Percentiles rank a stretch among this genome's conserved stretches.
phyloP scores from a whole-genome alignment of 129 eudicot genomes.

The Cynara cardunculus region DNA sequence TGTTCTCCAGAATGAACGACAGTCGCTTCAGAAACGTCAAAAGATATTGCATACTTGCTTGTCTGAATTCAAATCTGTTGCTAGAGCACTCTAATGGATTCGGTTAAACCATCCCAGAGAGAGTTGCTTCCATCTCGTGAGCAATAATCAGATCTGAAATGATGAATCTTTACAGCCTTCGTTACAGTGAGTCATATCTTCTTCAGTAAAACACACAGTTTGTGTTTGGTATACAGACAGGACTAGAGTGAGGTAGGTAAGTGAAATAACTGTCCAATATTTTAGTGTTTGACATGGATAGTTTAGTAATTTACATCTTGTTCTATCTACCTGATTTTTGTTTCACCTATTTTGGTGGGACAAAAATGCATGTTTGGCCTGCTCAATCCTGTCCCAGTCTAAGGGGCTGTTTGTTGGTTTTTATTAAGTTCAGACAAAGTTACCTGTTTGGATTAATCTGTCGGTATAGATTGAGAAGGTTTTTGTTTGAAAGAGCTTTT shows the following conservation, averaged over 20 bases:
- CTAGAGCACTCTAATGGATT: constrained; percentile 51
- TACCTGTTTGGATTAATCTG: too few species aligned
- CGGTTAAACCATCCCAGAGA: not conserved
- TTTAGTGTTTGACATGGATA: not conserved
- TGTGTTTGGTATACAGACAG: too few species aligned
- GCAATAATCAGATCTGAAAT: not conserved
- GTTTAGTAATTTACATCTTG: not conserved
- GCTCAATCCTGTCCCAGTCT: too few species aligned
- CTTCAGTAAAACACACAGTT: not conserved
- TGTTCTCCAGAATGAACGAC: constrained; percentile 50
- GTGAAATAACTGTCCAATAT: too few species aligned
- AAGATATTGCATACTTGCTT: constrained; percentile 76
- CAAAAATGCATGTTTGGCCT: not conserved
- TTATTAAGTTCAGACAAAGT: too few species aligned
- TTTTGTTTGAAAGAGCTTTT: too few species aligned
- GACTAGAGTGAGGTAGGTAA: too few species aligned
- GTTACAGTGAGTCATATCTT: not conserved
- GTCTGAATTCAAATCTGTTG: constrained; percentile 75
- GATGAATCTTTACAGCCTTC: not conserved
- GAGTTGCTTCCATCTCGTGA: constrained; percentile 25
- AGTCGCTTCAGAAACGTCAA: constrained; percentile 75
- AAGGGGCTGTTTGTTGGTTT: too few species aligned
- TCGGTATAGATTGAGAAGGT: too few species aligned
- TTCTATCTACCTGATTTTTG: not conserved
- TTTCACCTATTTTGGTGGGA: not conserved